These are phyloP conservation scores for Durio zibethinus DNA, from an alignment of 345 rosid genomes.

Conservation along the genomic window DNA sequence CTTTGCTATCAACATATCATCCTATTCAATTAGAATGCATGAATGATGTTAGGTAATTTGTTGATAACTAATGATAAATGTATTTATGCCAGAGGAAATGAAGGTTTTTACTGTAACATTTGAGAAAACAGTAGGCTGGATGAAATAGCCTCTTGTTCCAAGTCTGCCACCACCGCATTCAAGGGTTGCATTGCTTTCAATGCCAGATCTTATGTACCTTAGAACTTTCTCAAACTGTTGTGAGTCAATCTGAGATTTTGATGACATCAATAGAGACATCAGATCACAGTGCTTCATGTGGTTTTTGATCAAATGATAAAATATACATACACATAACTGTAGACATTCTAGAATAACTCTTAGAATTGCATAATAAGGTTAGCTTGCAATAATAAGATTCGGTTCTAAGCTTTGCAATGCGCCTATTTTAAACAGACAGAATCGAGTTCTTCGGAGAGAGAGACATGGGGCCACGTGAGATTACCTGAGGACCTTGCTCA, in stretches of 20 bases:
- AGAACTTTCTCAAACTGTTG: slow-evolving; percentile 83
- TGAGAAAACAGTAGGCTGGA: slow-evolving; percentile 97
- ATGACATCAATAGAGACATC: not conserved
- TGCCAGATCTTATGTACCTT: slow-evolving; percentile 66
- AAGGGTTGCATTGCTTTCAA: slow-evolving; percentile 75
- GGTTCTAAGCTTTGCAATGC: not conserved
- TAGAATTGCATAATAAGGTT: not conserved
- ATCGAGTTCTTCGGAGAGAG: not conserved
- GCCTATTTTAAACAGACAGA: not conserved
- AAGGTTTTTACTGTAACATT: slow-evolving; percentile 55
- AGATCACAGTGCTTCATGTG: not conserved
- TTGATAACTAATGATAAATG: not conserved
- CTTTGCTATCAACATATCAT: slow-evolving; percentile 83
- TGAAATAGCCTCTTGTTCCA: slow-evolving; percentile 76
- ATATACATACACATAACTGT: not conserved
- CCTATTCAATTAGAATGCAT: slow-evolving; percentile 35
- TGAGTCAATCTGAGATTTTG: slow-evolving; percentile 53
- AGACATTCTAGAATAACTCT: not conserved
- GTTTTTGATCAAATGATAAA: not conserved
- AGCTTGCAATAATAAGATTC: not conserved
- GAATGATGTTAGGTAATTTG: not conserved
- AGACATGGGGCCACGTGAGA: not conserved
- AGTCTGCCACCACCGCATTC: slow-evolving; percentile 84
- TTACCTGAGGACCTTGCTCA: slow-evolving; percentile 98
- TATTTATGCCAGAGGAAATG: not conserved